phyloP scores from a whole-genome alignment of 164 flowering plant species.

The Magnolia kwangsiensis region DNA sequence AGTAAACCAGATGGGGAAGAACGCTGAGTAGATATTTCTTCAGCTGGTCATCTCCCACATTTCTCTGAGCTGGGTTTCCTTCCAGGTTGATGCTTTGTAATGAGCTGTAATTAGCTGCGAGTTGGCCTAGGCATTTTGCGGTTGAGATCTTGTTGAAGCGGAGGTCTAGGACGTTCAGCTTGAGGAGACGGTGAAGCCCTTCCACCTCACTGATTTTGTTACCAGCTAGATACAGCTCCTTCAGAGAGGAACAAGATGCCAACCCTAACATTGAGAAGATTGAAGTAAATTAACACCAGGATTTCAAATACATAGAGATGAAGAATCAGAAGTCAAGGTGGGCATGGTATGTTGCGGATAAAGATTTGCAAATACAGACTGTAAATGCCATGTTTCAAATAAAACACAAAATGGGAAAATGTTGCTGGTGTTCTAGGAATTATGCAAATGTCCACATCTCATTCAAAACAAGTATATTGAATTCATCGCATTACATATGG shows the following conservation, averaged over 20 bases:
- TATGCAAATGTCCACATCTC: too few relatives aligned
- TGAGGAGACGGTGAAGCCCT: constrained; percentile 93
- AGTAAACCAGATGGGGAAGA: constrained; percentile 74
- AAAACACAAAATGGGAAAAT: too few relatives aligned
- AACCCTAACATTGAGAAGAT: constrained; percentile 41
- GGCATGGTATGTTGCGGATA: too few relatives aligned
- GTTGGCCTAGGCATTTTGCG: constrained; percentile 83
- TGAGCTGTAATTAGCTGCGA: constrained; percentile 88
- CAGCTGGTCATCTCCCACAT: constrained; percentile 88
- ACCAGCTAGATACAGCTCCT: constrained; percentile 88
- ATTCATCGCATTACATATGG: too few relatives aligned
- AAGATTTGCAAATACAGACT: too few relatives aligned
- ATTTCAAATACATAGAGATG: neutral
- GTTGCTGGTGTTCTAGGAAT: too few relatives aligned
- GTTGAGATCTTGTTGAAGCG: constrained; percentile 94
- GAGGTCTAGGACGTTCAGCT: constrained; percentile 70
- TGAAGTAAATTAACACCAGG: too few relatives aligned
- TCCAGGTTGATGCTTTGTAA: constrained; percentile 86
- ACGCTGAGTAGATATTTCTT: constrained; percentile 73
- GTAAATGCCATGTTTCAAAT: too few relatives aligned
- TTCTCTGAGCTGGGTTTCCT: constrained; percentile 95
- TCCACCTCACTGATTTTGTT: constrained; percentile 94
- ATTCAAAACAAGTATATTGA: too few relatives aligned
- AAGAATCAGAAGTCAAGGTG: neutral
- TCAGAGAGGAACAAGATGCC: constrained; percentile 81